phyloP scores from a whole-genome alignment of 352 stramenopile genomes.

The Thraustotheca clavata region DNA sequence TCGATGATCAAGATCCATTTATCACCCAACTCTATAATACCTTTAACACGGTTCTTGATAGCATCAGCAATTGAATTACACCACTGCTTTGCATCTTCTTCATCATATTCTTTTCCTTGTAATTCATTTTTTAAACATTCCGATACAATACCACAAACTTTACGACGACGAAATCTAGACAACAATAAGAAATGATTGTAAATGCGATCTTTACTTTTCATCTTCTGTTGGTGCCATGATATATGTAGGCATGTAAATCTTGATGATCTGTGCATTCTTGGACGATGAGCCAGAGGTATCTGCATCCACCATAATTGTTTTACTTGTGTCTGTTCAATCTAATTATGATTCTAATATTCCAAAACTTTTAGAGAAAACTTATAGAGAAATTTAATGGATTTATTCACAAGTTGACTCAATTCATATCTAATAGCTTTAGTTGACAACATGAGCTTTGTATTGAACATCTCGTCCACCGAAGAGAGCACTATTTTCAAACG shows the following conservation, averaged over 20 bases:
- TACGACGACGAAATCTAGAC: conserved; percentile 58
- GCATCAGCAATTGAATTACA: conserved; percentile 52
- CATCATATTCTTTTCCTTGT: conserved; percentile 65
- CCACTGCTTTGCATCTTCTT: conserved; percentile 59
- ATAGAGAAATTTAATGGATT: too few relatives aligned
- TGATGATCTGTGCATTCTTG: conserved; percentile 46
- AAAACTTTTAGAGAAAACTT: background rate
- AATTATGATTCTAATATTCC: too few relatives aligned
- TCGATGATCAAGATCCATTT: background rate
- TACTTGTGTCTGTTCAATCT: background rate
- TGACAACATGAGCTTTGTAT: background rate
- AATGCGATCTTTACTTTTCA: conserved; percentile 36
- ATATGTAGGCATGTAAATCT: conserved; percentile 74
- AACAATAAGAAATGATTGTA: background rate
- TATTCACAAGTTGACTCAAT: too few relatives aligned
- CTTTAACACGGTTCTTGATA: conserved; percentile 48
- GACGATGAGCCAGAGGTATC: conserved; percentile 30
- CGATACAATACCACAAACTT: conserved; percentile 60
- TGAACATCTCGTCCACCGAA: background rate
- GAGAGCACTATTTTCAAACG: background rate
- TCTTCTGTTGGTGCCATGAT: conserved; percentile 76
- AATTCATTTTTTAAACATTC: conserved; percentile 61
- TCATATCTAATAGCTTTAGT: too few relatives aligned
- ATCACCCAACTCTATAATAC: background rate
- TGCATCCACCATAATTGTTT: conserved; percentile 36